Conservation (phyloP, 2,329 filamentous ascomycete genomes). For the Beauveria pseudobassiana region DNA sequence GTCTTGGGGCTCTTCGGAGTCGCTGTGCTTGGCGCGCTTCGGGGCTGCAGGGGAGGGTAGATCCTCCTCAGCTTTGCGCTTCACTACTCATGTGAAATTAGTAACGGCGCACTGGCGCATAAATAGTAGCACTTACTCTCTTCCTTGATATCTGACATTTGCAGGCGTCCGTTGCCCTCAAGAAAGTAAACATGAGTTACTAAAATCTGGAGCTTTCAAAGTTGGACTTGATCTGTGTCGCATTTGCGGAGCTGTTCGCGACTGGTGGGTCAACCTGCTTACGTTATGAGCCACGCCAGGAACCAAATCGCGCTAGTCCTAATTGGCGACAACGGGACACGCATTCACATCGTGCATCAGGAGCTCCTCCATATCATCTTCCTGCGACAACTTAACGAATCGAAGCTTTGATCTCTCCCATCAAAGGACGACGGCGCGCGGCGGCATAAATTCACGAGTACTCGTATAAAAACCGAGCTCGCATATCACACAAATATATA, state of each 20-base stretch:
- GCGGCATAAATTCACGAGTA: neutral
- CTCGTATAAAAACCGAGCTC: neutral
- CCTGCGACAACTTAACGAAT: conserved; percentile 6
- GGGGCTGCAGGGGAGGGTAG: conserved; percentile 51
- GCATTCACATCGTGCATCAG: conserved; percentile 24
- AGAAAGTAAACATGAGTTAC: neutral
- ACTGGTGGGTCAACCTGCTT: conserved; percentile 17
- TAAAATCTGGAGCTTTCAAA: neutral
- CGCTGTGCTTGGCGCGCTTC: conserved; percentile 56
- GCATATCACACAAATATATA: neutral
- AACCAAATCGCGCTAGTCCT: conserved; percentile 22
- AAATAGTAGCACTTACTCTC: conserved; percentile 26
- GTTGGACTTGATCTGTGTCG: neutral
- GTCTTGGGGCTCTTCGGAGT: conserved; percentile 20
- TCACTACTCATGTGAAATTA: conserved; percentile 34
- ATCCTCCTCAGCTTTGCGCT: conserved; percentile 68
- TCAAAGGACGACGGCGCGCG: neutral
- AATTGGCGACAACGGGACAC: conserved; percentile 26
- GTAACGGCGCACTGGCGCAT: neutral
- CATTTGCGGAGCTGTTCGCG: conserved; percentile 1
- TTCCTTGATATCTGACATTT: conserved; percentile 28
- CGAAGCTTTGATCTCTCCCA: neutral
- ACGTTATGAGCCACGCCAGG: conserved; percentile 18
- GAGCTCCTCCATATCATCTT: conserved; percentile 17
- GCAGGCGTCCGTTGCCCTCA: neutral